Conservation (phyloP, 2,329 filamentous ascomycete genomes). For the Blastomyces percursus region DNA sequence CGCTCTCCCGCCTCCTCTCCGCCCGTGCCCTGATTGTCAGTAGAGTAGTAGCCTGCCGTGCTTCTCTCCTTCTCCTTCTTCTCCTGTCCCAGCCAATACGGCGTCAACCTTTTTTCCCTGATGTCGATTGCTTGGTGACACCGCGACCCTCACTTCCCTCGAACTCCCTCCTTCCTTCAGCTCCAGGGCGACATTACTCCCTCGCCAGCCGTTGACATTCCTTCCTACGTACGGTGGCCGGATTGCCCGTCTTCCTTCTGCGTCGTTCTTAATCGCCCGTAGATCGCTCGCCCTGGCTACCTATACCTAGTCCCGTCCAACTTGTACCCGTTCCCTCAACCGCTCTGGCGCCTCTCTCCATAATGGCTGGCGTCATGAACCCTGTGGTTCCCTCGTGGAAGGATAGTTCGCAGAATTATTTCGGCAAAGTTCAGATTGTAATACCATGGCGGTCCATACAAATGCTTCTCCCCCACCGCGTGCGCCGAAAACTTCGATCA, state of each 20-base stretch:
- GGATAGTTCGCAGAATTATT: constrained; percentile 35
- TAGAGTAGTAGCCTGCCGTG: neutral
- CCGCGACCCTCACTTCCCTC: neutral
- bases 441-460: constrained; percentile 42
- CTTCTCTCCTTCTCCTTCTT: neutral
- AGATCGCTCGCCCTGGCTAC: neutral
- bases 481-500: constrained; percentile 57
- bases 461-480: constrained; percentile 48
- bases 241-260: constrained; percentile 15
- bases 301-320: neutral
- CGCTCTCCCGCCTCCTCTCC: constrained; percentile 14
- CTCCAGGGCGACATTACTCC: neutral
- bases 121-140: constrained; percentile 3
- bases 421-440: constrained; percentile 36
- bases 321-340: neutral
- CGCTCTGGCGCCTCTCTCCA: neutral
- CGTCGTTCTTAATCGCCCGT: constrained; percentile 5
- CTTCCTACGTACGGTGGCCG: constrained; percentile 12
- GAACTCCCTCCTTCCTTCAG: neutral
- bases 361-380: constrained; percentile 22
- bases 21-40: constrained; percentile 9
- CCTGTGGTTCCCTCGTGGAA: constrained; percentile 36
- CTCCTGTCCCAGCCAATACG: neutral
- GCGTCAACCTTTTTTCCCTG: constrained; percentile 2
- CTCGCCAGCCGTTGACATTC: constrained; percentile 12